phyloP scores from a whole-genome alignment of 768 basidiomycete genomes.

The Vararia minispora region DNA sequence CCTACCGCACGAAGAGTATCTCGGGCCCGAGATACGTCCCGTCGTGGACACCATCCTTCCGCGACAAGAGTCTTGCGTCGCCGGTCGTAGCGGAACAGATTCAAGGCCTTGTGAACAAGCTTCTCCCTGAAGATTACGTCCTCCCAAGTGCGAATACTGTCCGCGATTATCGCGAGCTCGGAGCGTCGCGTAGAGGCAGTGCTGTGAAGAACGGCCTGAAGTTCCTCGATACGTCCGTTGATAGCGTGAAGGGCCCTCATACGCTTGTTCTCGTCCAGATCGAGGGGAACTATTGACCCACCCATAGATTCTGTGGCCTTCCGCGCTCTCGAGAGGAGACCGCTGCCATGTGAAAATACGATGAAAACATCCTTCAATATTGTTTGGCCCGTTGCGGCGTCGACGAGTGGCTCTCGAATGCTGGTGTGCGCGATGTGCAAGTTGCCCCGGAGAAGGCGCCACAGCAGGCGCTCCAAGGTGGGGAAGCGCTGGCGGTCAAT shows the following conservation, averaged over 20 bases:
- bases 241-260: constrained; percentile 83
- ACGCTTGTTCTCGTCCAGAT: constrained; percentile 86
- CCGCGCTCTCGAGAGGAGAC: constrained; percentile 87
- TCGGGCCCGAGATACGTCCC: constrained; percentile 80
- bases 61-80: constrained; percentile 88
- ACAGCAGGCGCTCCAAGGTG: constrained; percentile 91
- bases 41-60: constrained; percentile 92
- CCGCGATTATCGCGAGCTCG: constrained; percentile 76
- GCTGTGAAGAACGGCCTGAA: constrained; percentile 80
- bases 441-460: constrained; percentile 94
- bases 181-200: constrained; percentile 70
- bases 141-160: constrained; percentile 82
- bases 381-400: constrained; percentile 73
- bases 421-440: constrained; percentile 97
- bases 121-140: constrained; percentile 92
- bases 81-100: constrained; percentile 88
- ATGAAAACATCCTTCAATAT: constrained; percentile 97
- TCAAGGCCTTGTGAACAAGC: constrained; percentile 87
- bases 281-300: constrained; percentile 89
- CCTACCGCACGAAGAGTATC: constrained; percentile 79
- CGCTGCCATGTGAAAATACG: constrained; percentile 93
- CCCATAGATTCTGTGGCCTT: constrained; percentile 99
- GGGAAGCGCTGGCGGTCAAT: constrained; percentile 84
- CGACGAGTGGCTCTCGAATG: constrained; percentile 83
- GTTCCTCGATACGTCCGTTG: constrained; percentile 75